Base-by-base conservation (phyloP, 225 moss, liverwort and hornwort species). In the Ulota crispa region DNA sequence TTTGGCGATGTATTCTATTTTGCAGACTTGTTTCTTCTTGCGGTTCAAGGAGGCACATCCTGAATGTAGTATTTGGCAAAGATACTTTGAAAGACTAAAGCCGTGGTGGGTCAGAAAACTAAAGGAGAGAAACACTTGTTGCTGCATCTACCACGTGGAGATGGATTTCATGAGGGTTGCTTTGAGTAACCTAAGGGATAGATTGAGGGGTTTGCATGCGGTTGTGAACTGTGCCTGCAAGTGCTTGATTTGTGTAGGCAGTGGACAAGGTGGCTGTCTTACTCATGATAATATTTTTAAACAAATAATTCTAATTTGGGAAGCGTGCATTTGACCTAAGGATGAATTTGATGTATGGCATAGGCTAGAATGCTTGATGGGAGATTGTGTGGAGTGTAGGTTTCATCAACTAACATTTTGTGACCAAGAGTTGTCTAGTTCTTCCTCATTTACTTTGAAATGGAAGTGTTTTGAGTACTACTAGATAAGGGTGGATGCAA, bases 381-480 rank as follows among this genome's bases (percentile, higher is more conserved):
- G 52, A 8, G n/a, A 67, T 3, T 78, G 67, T 68, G 2, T 4
- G 14, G 14, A 39, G 4, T 78, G 68, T 68, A 56, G 54, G 4
- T 68, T 67, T 54, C 54, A 78, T 37, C 15, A 68, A 10, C 28
- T 68, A 54, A 5, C 7, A 5, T 12, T 78, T 2, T 78, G 55
- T 9, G 55, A 54, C 0, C 13, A n/a, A 0, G 31, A 69, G 32
- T n/a, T 78, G 20, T 20, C 3, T 21, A 53, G 31, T 56, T 23
- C 52, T 54, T 5, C 54, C 4, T 52, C 37, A 1, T 67, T 78
- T 13, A 2, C 13, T 4, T 2, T 77, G 43, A 68, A 78, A 16
- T 78, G 68, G 68, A 78, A 78, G 68, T 78, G 54, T 8, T 78
- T 78, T 56, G n/a, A 78, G 20, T 78, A 56, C 55, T 68, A 39